Evolutionary conservation across 2,329 filamentous ascomycete genomes (phyloP), one percentile per base, ranked within the genome.

Genomic region (Alternaria longipes): DNA sequence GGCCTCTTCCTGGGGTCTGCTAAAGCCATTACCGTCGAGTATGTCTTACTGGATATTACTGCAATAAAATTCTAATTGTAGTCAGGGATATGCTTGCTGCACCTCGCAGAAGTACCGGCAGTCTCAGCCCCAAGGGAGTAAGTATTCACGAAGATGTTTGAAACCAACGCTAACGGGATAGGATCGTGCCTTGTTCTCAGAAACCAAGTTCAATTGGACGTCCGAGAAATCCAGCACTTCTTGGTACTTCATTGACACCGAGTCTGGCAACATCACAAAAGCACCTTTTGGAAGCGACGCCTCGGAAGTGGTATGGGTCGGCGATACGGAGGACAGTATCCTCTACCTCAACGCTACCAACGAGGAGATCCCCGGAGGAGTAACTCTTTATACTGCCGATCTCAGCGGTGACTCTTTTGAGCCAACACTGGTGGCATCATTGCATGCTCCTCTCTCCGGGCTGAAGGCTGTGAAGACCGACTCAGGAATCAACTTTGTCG

Each of bases 321-420:
- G 75, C 18, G 60, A 70, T 14, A 71, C 70, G 3, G 67, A 73
- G 14, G 75, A 75, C 8, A 80, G 88, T 61, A 83, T 97, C 26
- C 89, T 88, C 55, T 86, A 90, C 59, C 87, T 92, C 67, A 77
- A 85, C 20, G 84, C 85, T 54, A 88, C 89, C 52, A 89, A 86
- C 56, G 91, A 94, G 72, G 64, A 72, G 24, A 67, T 77, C 18
- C 69, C 73, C 6, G 76, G 76, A 9, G 76, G 76, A 46, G 74
- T 78, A 3, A 74, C 76, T 1, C 59, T 78, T 1, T 78, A 76
- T 54, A 77, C 73, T 16, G 76, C 74, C 28, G 74, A 78, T 59
- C 55, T 76, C 38, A 66, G 63, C 26, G 65, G 63, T 14, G 64
- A 64, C 6, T 64, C 65, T 7, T 78, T 76, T 49, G 47, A 64